phyloP scores from a whole-genome alignment of 202 grass and related monocot species.

The Carex sylvatica region DNA sequence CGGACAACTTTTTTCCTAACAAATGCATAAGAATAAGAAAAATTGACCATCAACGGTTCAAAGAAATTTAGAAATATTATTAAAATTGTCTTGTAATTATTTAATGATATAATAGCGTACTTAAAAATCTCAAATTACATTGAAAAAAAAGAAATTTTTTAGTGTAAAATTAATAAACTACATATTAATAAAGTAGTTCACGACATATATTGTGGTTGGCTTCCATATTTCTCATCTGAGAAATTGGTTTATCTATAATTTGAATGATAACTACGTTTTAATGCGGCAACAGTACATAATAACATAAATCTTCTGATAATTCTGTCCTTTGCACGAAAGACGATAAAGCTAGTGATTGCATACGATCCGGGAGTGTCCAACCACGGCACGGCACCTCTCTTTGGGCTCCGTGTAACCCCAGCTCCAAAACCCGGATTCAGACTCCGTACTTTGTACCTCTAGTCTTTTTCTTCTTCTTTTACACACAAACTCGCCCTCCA shows the following conservation, averaged over 20 bases:
- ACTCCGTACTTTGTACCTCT: not conserved
- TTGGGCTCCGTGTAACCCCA: slow-evolving; percentile 3
- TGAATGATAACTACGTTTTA: not conserved
- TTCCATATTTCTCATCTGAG: not conserved
- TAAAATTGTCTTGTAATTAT: no score
- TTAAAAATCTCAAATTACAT: not conserved
- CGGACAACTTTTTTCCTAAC: no score
- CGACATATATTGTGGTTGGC: not conserved
- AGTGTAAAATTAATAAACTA: not conserved
- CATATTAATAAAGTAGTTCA: not conserved
- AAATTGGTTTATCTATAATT: no score
- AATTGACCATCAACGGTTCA: no score
- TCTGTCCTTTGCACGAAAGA: not conserved
- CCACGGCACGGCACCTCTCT: slow-evolving; percentile 20
- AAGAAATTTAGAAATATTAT: no score
- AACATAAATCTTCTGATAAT: not conserved
- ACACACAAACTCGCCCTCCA: not conserved
- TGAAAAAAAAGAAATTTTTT: not conserved
- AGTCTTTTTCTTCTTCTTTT: not conserved
- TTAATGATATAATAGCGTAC: not conserved
- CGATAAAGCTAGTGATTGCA: not conserved
- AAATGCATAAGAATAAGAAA: no score
- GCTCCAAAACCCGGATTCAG: not conserved
- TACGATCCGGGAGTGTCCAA: slow-evolving; percentile 14
- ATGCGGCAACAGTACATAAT: not conserved